These are phyloP conservation scores for Terfezia boudieri DNA, from an alignment of 495 filamentous ascomycete genomes.

Conservation along the genomic window DNA sequence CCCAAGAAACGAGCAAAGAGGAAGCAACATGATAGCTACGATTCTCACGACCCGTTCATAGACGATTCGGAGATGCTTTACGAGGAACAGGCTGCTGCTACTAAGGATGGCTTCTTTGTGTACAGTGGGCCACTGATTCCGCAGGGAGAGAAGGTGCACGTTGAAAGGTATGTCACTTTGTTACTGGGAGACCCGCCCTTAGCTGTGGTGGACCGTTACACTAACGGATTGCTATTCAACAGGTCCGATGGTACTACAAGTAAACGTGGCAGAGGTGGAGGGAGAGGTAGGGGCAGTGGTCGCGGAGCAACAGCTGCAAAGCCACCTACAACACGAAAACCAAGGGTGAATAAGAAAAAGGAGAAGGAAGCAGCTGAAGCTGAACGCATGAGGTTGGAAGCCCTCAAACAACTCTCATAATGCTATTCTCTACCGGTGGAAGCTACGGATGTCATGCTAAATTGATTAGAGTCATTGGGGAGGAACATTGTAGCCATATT, in stretches of 20 bases:
- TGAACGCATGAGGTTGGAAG: conserved; percentile 11
- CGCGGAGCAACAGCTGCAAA: conserved; percentile 31
- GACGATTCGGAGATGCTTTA: conserved; percentile 89
- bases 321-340: not conserved
- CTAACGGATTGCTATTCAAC: conserved; percentile 17
- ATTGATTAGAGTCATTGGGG: no score
- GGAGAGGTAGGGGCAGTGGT: conserved; percentile 29
- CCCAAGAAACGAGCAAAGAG: conserved; percentile 47
- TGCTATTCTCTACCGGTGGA: conserved; percentile 5
- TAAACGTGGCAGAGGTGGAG: conserved; percentile 43
- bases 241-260: conserved; percentile 58
- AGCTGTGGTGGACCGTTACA: not conserved
- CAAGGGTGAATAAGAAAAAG: conserved; percentile 22
- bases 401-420: not conserved
- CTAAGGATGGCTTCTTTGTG: conserved; percentile 78
- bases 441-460: conserved; percentile 12
- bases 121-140: conserved; percentile 68
- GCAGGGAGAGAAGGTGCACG: conserved; percentile 70
- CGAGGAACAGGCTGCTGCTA: conserved; percentile 86
- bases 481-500: no score
- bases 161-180: conserved; percentile 35
- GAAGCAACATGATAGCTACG: conserved; percentile 85
- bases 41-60: conserved; percentile 90
- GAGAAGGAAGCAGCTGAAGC: conserved; percentile 24
- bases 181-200: not conserved